A percentile compares a stretch with the other conserved stretches of the same genome.
Evolutionary conservation across 345 rosid species (phyloP).

Genomic region (Brassica juncea): DNA sequence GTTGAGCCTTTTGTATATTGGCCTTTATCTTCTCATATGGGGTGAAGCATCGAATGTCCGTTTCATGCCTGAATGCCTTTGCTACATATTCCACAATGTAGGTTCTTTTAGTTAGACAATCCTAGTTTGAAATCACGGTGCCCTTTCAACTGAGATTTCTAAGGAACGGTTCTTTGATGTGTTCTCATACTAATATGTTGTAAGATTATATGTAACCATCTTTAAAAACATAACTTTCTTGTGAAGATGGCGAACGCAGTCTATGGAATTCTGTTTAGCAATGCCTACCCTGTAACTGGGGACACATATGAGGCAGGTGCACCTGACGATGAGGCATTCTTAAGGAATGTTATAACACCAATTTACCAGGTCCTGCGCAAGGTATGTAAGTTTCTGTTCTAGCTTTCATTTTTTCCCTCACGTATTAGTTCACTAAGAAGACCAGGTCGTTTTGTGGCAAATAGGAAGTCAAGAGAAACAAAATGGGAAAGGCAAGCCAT

Average conservation of each 20-base stretch:
- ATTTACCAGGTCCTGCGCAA: slow-evolving; percentile 67
- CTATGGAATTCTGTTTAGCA: slow-evolving; percentile 52
- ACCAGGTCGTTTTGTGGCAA: slow-evolving; percentile 27
- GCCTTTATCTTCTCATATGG: slow-evolving; percentile 95
- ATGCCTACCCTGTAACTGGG: slow-evolving; percentile 60
- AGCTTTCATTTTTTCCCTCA: neutral
- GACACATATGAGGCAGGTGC: slow-evolving; percentile 48
- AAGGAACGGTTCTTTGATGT: slow-evolving; percentile 12
- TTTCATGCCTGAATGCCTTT: slow-evolving; percentile 98
- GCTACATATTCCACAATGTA: slow-evolving; percentile 97
- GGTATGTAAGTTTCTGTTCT: slow-evolving; percentile 48
- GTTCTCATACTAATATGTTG: slow-evolving; percentile 7
- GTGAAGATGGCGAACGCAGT: slow-evolving; percentile 81
- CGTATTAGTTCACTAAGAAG: slow-evolving; percentile 13
- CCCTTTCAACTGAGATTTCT: neutral
- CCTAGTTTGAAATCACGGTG: neutral
- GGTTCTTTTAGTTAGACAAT: slow-evolving; percentile 22
- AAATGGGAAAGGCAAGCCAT: slow-evolving; percentile 87
- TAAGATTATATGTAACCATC: slow-evolving; percentile 23
- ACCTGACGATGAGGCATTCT: slow-evolving; percentile 76
- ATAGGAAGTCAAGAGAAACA: slow-evolving; percentile 87
- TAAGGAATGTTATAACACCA: slow-evolving; percentile 76
- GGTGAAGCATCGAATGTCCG: slow-evolving; percentile 99
- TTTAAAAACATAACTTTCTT: slow-evolving; percentile 10
- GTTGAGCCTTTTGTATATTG: slow-evolving; percentile 71